Conservation (phyloP, 768 basidiomycete genomes). For the Trametes maxima region DNA sequence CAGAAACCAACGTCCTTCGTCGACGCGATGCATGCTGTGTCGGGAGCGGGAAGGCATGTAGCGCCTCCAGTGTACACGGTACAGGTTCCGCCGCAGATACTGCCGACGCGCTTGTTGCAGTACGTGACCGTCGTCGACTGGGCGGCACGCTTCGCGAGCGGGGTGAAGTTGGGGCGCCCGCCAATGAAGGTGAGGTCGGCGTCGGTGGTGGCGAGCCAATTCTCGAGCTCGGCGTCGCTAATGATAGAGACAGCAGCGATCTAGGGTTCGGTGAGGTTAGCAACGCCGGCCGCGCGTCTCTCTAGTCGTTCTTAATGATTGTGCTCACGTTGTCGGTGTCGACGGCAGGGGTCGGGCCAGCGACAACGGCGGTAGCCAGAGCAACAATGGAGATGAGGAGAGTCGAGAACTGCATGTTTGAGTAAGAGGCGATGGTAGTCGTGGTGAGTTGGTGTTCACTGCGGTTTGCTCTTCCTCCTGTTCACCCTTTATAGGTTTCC, state of each 20-base stretch:
- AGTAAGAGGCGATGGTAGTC: not conserved
- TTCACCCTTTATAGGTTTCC: not conserved
- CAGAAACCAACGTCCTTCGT: conserved; percentile 37
- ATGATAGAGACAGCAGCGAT: not conserved
- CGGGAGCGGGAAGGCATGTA: conserved; percentile 32
- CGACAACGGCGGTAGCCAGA: not conserved
- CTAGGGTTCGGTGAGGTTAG: not conserved
- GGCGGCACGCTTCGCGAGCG: conserved; percentile 19
- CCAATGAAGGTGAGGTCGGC: conserved; percentile 25
- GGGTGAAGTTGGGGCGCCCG: conserved; percentile 10
- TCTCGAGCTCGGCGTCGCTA: not conserved
- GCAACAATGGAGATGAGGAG: not conserved
- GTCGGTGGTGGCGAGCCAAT: conserved; percentile 7
- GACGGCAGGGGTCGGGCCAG: not conserved
- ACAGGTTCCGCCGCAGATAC: conserved; percentile 37
- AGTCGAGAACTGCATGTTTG: not conserved
- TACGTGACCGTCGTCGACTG: conserved; percentile 33
- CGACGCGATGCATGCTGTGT: conserved; percentile 36
- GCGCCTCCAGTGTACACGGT: conserved; percentile 36
- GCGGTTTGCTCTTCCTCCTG: not conserved
- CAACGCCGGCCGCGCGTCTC: not conserved
- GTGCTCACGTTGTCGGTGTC: not conserved
- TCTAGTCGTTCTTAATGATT: not conserved
- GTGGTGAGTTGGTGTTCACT: not conserved
- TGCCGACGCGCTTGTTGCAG: conserved; percentile 29